Evolutionary conservation across 73 alveolate genomes (phyloP).

Genomic region (Tetrahymena thermophila): DNA sequence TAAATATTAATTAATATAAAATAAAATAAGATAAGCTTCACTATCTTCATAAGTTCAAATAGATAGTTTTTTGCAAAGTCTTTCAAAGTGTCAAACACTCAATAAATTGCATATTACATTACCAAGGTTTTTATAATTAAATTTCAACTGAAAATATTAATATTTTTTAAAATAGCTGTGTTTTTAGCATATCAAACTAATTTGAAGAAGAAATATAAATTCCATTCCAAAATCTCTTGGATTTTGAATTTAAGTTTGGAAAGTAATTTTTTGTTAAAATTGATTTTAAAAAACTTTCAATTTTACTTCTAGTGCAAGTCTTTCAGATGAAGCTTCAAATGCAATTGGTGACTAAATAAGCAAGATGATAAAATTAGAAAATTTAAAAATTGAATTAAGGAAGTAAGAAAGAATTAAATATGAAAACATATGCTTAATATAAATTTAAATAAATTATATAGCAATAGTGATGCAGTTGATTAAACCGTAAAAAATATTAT

Average conservation of each 20-base stretch:
- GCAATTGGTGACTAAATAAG: background rate
- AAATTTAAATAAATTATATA: background rate
- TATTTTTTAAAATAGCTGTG: background rate
- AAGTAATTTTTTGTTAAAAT: background rate
- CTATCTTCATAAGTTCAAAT: background rate
- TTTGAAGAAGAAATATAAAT: background rate
- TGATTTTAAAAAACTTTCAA: background rate
- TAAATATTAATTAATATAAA: background rate
- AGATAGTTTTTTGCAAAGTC: background rate
- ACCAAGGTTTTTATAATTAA: background rate
- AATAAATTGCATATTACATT: background rate
- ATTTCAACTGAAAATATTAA: background rate
- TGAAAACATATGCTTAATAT: background rate
- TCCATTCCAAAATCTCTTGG: background rate
- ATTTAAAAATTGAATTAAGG: background rate
- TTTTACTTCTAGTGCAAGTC: background rate
- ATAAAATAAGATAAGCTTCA: background rate
- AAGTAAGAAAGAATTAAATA: background rate
- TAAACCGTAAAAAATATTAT: background rate
- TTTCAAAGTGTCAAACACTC: background rate
- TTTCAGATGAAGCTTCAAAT: background rate
- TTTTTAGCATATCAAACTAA: background rate
- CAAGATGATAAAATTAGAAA: background rate
- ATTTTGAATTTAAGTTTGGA: background rate
- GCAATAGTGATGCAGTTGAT: background rate